A percentile compares a stretch with the other conserved stretches of the same genome.
phyloP scores from a whole-genome alignment of 164 flowering plant genomes.

The Malania oleifera region DNA sequence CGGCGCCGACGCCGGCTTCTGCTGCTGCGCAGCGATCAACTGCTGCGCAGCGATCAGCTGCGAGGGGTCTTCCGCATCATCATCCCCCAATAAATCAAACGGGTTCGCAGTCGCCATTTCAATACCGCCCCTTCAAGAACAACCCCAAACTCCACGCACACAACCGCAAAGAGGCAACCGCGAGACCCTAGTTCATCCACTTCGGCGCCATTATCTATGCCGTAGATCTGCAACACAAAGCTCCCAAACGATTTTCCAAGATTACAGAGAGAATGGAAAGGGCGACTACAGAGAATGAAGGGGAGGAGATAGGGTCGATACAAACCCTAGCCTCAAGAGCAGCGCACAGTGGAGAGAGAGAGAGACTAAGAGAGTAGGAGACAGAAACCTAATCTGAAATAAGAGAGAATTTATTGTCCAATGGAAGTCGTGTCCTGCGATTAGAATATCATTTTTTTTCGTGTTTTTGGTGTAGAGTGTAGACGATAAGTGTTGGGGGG shows the following conservation, averaged over 20 bases:
- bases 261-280: too few species aligned
- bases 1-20: constrained; percentile 10
- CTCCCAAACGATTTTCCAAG: background rate
- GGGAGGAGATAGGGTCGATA: too few species aligned
- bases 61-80: constrained; percentile 68
- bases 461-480: too few species aligned
- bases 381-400: too few species aligned
- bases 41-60: constrained; percentile 51
- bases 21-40: constrained; percentile 48
- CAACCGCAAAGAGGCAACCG: constrained; percentile 14
- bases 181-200: constrained; percentile 13
- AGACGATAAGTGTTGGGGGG: too few species aligned
- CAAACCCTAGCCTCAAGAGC: too few species aligned
- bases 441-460: too few species aligned
- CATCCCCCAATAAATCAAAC: constrained; percentile 70
- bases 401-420: too few species aligned
- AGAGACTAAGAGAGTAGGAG: too few species aligned
- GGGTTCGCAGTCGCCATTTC: constrained; percentile 68
- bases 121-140: background rate
- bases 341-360: too few species aligned
- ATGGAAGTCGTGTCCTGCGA: too few species aligned
- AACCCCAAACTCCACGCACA: background rate
- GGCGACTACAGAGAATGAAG: too few species aligned
- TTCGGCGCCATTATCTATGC: constrained; percentile 2
- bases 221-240: constrained; percentile 3